phyloP scores from a whole-genome alignment of 306 rosid genomes.

The Mucuna pruriens region DNA sequence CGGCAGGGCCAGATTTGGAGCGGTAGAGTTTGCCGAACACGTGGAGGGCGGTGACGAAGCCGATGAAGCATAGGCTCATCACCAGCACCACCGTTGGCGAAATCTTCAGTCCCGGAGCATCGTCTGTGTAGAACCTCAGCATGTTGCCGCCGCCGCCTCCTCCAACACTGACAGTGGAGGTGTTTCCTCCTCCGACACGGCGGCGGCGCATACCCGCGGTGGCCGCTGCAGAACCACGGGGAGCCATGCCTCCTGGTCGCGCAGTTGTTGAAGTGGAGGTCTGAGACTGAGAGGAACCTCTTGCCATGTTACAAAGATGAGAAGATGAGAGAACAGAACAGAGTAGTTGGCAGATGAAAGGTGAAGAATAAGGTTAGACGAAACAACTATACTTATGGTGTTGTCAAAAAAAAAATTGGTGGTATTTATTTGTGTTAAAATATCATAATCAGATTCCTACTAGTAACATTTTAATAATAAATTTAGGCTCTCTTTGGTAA shows the following conservation, averaged over 20 bases:
- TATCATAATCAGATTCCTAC: too few relatives aligned
- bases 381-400: too few relatives aligned
- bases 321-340: too few relatives aligned
- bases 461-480: too few relatives aligned
- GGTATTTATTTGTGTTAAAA: too few relatives aligned
- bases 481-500: too few relatives aligned
- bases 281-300: conserved; percentile 94
- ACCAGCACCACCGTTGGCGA: conserved; percentile 85
- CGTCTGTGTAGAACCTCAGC: conserved; percentile 95
- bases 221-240: conserved; percentile 94
- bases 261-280: conserved; percentile 59
- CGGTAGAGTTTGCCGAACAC: conserved; percentile 80
- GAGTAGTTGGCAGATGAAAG: too few relatives aligned
- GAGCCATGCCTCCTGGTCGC: conserved; percentile 75
- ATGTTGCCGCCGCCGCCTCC: conserved; percentile 61
- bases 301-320: conserved; percentile 54
- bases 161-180: conserved; percentile 37
- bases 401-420: too few relatives aligned
- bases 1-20: conserved; percentile 50
- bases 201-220: conserved; percentile 94
- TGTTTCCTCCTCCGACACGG: conserved; percentile 53
- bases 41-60: conserved; percentile 88
- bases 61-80: conserved; percentile 94
- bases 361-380: too few relatives aligned
- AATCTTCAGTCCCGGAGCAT: conserved; percentile 90